Conservation (phyloP, 2,329 filamentous ascomycete species). For the Penicillium sp. region DNA sequence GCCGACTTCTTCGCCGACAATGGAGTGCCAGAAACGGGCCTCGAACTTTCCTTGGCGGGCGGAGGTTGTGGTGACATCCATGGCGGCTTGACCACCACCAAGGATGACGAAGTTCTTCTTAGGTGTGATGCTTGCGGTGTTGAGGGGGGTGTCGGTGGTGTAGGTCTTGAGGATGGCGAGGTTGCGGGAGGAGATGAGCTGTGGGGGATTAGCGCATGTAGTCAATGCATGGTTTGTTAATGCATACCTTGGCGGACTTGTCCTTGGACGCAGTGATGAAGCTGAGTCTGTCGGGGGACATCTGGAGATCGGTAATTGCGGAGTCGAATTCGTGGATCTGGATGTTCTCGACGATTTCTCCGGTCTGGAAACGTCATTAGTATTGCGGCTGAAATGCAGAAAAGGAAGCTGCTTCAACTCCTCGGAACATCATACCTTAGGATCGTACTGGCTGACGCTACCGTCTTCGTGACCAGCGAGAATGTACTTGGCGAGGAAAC, state of each 20-base stretch:
- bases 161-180: slow-evolving; percentile 94
- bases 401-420: no score
- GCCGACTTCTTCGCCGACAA: slow-evolving; percentile 98
- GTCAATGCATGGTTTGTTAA: neutral
- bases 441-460: slow-evolving; percentile 86
- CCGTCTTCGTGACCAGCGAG: slow-evolving; percentile 98
- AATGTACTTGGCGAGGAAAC: slow-evolving; percentile 92
- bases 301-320: slow-evolving; percentile 90
- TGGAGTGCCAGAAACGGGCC: slow-evolving; percentile 89
- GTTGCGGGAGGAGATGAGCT: slow-evolving; percentile 82
- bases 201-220: slow-evolving; percentile 19
- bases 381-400: neutral
- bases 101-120: slow-evolving; percentile 99
- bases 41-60: slow-evolving; percentile 98
- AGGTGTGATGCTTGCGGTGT: slow-evolving; percentile 89
- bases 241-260: slow-evolving; percentile 83
- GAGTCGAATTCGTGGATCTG: slow-evolving; percentile 82
- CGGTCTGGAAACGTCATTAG: slow-evolving; percentile 56
- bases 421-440: slow-evolving; percentile 62
- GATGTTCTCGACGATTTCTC: slow-evolving; percentile 78
- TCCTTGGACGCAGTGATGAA: slow-evolving; percentile 99
- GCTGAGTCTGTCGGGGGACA: slow-evolving; percentile 90
- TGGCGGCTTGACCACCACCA: slow-evolving; percentile 95
- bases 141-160: slow-evolving; percentile 87
- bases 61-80: slow-evolving; percentile 96